These are phyloP conservation scores for Leccinum arenicola DNA, from an alignment of 768 basidiomycete species.

Conservation along the genomic window DNA sequence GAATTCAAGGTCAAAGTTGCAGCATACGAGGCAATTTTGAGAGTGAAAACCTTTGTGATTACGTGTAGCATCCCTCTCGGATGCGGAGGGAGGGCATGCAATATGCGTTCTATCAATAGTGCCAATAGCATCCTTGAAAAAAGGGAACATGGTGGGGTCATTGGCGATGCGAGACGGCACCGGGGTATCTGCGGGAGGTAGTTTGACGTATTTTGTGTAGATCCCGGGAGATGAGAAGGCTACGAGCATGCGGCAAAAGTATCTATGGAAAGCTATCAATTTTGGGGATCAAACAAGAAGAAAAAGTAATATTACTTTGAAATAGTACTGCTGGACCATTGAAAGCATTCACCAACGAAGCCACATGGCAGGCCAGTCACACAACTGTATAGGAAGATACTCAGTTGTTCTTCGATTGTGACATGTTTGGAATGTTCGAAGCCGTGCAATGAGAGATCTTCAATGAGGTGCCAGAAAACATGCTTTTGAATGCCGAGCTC, in stretches of 20 bases:
- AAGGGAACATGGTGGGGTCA: too few species aligned
- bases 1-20: neutral
- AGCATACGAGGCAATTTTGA: neutral
- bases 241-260: neutral
- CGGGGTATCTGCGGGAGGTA: neutral
- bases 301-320: neutral
- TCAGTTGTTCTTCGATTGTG: neutral
- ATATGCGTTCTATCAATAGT: neutral
- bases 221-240: neutral
- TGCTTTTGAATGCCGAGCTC: too few species aligned
- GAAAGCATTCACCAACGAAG: neutral
- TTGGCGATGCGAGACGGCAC: too few species aligned
- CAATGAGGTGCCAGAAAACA: too few species aligned
- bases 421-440: neutral
- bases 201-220: neutral
- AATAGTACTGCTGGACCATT: neutral
- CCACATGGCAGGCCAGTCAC: neutral
- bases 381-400: neutral
- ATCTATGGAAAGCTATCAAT: neutral
- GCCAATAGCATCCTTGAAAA: too few species aligned
- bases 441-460: too few species aligned
- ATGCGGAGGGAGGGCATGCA: neutral
- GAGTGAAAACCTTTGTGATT: neutral
- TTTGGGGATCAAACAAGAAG: neutral
- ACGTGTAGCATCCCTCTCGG: too few species aligned